Percentiles rank a stretch among this genome's conserved stretches.
Conservation (phyloP, 805 yeast species). For the Wickerhamiella kurtzmanii region DNA sequence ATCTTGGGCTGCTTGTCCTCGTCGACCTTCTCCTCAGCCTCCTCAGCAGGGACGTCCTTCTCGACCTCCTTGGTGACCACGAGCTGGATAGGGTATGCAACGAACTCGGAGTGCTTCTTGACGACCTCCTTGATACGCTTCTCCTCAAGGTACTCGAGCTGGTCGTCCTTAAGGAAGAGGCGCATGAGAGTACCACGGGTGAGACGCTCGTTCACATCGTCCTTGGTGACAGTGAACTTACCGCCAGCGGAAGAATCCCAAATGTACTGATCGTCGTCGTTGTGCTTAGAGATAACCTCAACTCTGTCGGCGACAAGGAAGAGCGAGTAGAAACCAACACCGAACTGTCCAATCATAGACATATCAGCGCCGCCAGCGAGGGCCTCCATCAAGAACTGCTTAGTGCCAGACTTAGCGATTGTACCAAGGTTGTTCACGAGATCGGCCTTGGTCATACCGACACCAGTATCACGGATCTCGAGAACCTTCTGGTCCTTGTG, state of each 20-base stretch:
- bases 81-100: conserved; percentile 96
- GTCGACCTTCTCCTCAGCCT: conserved; percentile 40
- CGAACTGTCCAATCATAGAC: conserved; percentile 99
- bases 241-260: conserved; percentile 99
- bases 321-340: conserved; percentile 99
- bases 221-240: conserved; percentile 90
- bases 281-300: conserved; percentile 95
- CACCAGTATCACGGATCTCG: conserved; percentile 98
- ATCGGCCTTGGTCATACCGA: conserved; percentile 99
- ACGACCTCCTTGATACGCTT: conserved; percentile 98
- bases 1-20: conserved; percentile 57
- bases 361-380: conserved; percentile 99
- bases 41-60: conserved; percentile 84
- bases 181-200: conserved; percentile 93
- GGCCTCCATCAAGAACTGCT: conserved; percentile 95
- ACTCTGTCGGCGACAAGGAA: conserved; percentile 98
- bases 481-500: conserved; percentile 84
- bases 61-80: conserved; percentile 98
- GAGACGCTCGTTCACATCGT: conserved; percentile 70
- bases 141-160: conserved; percentile 97
- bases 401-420: conserved; percentile 99
- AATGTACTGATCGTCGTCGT: conserved; percentile 97
- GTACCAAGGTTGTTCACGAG: conserved; percentile 98
- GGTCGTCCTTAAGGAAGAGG: conserved; percentile 96
- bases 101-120: conserved; percentile 98